Evolutionary conservation across 768 basidiomycete genomes (phyloP).

Genomic region (Termitomyces sp.): DNA sequence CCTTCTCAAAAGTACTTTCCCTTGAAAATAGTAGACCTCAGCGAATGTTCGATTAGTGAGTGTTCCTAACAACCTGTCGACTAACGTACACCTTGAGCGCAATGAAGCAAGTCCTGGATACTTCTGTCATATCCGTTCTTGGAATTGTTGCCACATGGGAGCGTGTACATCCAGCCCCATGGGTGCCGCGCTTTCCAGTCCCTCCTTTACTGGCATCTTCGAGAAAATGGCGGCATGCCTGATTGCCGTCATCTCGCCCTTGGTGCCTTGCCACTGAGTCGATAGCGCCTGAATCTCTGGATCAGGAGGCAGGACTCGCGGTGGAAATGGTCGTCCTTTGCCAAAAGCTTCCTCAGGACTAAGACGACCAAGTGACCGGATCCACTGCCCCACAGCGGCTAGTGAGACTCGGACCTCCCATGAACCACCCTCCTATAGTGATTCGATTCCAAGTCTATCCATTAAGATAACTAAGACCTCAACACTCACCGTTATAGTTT

Average conservation of each 20-base stretch:
- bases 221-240: slow-evolving; percentile 40
- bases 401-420: slow-evolving; percentile 59
- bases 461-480: neutral
- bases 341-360: slow-evolving; percentile 36
- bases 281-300: slow-evolving; percentile 32
- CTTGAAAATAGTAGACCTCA: too few species aligned
- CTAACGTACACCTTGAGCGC: too few species aligned
- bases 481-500: slow-evolving; percentile 39
- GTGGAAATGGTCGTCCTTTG: slow-evolving; percentile 32
- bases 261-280: slow-evolving; percentile 21
- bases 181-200: slow-evolving; percentile 18
- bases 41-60: too few species aligned
- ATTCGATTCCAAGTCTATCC: neutral
- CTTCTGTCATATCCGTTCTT: too few species aligned
- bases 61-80: too few species aligned
- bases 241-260: slow-evolving; percentile 33
- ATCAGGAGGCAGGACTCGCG: slow-evolving; percentile 23
- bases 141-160: slow-evolving; percentile 15
- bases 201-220: slow-evolving; percentile 36
- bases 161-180: slow-evolving; percentile 24
- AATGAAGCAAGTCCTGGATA: too few species aligned
- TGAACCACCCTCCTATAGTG: slow-evolving; percentile 49
- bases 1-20: too few species aligned
- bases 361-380: slow-evolving; percentile 47
- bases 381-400: slow-evolving; percentile 49